Percentiles rank a stretch among this genome's conserved stretches.
Evolutionary conservation across 345 rosid species (phyloP).

Genomic region (Anacardium occidentale): DNA sequence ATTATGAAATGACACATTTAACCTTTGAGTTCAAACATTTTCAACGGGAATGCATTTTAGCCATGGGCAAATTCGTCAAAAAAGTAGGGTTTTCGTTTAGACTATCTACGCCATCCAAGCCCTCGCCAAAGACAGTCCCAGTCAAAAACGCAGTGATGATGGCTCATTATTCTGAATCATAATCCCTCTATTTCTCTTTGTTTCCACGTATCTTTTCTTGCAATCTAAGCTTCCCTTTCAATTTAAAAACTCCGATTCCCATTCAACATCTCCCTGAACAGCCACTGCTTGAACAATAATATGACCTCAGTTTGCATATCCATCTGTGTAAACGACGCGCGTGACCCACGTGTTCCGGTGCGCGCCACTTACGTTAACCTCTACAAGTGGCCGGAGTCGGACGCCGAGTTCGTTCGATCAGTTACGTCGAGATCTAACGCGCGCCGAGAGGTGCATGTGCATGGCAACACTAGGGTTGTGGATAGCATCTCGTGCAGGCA

Average conservation of each 20-base stretch:
- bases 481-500: conserved; percentile 86
- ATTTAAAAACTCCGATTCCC: conserved; percentile 22
- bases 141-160: conserved; percentile 21
- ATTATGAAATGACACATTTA: neutral
- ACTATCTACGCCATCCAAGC: neutral
- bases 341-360: conserved; percentile 61
- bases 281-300: neutral
- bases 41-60: neutral
- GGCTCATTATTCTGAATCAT: conserved; percentile 32
- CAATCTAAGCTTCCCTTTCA: conserved; percentile 43
- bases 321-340: conserved; percentile 64
- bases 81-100: neutral
- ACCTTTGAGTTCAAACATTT: neutral
- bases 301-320: conserved; percentile 82
- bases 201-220: conserved; percentile 46
- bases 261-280: neutral
- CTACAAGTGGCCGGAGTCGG: conserved; percentile 79
- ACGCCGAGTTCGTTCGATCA: conserved; percentile 59
- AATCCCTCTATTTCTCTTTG: neutral
- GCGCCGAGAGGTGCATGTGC: conserved; percentile 7
- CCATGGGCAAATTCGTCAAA: neutral
- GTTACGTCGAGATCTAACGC: conserved; percentile 27
- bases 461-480: conserved; percentile 44
- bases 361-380: conserved; percentile 67
- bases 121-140: neutral